phyloP scores from a whole-genome alignment of 306 rosid genomes.

The Pyrus pyrifolia region DNA sequence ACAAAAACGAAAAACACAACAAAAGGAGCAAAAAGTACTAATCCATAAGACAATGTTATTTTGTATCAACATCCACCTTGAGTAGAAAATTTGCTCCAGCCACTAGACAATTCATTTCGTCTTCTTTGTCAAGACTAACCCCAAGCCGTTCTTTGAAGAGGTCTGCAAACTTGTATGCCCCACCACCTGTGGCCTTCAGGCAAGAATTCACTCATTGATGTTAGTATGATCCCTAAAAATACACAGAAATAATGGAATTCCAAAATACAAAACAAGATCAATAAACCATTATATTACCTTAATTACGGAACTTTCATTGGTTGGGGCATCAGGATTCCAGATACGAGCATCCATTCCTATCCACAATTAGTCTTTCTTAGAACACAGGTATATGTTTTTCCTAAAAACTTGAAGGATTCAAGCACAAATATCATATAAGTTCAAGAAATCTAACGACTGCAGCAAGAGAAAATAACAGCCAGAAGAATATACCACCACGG shows the following conservation, averaged over 20 bases:
- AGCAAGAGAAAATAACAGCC: neutral
- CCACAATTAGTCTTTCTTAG: neutral
- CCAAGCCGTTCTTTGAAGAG: slow-evolving; percentile 98
- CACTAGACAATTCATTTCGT: slow-evolving; percentile 95
- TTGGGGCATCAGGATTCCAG: slow-evolving; percentile 47
- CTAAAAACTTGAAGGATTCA: neutral
- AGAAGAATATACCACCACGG: slow-evolving; percentile 50
- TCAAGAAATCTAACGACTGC: neutral
- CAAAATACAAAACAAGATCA: neutral
- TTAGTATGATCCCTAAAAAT: neutral
- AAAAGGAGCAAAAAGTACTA: neutral
- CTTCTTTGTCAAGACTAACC: slow-evolving; percentile 94
- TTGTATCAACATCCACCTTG: slow-evolving; percentile 55
- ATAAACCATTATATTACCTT: slow-evolving; percentile 45
- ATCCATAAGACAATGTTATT: slow-evolving; percentile 6
- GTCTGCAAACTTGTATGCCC: slow-evolving; percentile 94
- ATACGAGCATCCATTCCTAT: slow-evolving; percentile 54
- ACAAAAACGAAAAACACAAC: slow-evolving; percentile 1
- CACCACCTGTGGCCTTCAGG: slow-evolving; percentile 98
- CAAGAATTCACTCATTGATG: slow-evolving; percentile 13
- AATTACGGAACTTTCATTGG: slow-evolving; percentile 57
- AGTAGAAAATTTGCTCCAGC: slow-evolving; percentile 96
- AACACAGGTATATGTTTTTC: neutral
- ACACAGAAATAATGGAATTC: neutral
- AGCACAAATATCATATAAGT: neutral